A percentile compares a stretch with the other conserved stretches of the same genome.
Evolutionary conservation across 257 asterid species (phyloP).

Genomic region (Ilex asprella): DNA sequence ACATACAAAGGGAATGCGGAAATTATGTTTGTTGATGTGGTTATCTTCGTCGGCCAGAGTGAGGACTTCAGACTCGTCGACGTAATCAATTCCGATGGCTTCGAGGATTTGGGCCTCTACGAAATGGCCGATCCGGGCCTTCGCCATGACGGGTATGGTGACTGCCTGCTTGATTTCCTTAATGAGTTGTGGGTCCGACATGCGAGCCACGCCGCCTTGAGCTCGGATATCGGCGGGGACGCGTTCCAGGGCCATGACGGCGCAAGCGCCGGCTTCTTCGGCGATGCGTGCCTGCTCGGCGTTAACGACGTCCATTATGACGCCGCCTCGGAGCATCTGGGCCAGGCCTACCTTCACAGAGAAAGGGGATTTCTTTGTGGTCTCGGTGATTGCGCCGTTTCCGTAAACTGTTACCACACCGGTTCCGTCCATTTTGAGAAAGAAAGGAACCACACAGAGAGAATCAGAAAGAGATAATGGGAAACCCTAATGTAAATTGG

Average conservation of each 20-base stretch:
- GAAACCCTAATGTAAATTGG: no score
- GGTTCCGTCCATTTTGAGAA: neutral
- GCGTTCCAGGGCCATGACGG: constrained; percentile 93
- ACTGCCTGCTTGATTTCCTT: constrained; percentile 86
- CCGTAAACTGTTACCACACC: neutral
- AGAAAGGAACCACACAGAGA: neutral
- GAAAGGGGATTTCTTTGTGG: constrained; percentile 74
- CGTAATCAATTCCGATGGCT: constrained; percentile 75
- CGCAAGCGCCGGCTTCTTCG: constrained; percentile 94
- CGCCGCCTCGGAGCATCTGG: constrained; percentile 97
- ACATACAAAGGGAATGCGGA: constrained; percentile 91
- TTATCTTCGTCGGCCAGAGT: constrained; percentile 75
- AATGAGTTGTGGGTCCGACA: constrained; percentile 84
- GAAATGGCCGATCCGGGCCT: constrained; percentile 80
- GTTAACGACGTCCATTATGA: constrained; percentile 89
- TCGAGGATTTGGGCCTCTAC: constrained; percentile 93
- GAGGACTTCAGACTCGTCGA: constrained; percentile 84
- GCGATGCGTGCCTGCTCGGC: constrained; percentile 94
- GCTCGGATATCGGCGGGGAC: constrained; percentile 93
- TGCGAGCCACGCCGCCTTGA: constrained; percentile 90
- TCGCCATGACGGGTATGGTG: constrained; percentile 90
- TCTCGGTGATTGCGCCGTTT: constrained; percentile 57
- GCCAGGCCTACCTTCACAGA: constrained; percentile 91
- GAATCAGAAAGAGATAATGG: neutral
- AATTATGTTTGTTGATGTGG: constrained; percentile 85